A percentile compares a stretch with the other conserved stretches of the same genome.
phyloP scores from a whole-genome alignment of 495 filamentous ascomycete genomes.

The Penicillium nucicola region DNA sequence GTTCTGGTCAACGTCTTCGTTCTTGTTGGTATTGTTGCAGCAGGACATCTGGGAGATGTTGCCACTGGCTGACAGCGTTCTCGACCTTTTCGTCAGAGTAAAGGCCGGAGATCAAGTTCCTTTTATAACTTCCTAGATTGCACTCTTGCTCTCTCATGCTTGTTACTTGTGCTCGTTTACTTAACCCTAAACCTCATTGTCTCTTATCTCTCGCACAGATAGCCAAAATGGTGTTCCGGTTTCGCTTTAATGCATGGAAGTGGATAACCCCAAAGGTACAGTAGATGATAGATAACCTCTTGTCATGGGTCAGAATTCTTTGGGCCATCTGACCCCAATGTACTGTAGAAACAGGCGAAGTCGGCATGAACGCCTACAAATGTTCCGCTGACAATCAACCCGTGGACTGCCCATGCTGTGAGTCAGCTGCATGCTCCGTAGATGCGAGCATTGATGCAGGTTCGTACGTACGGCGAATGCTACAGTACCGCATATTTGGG shows the following conservation, averaged over 20 bases:
- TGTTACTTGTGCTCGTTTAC: no score
- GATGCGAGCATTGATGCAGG: background rate
- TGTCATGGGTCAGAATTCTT: background rate
- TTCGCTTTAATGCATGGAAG: background rate
- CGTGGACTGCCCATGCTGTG: background rate
- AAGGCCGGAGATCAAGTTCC: background rate
- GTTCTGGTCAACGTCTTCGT: constrained; percentile 24
- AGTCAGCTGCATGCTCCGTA: background rate
- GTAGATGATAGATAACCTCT: constrained; percentile 5
- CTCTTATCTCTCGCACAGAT: background rate
- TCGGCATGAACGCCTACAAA: background rate
- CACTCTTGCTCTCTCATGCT: background rate
- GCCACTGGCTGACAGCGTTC: constrained; percentile 31
- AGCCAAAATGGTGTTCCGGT: background rate
- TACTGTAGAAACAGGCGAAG: background rate
- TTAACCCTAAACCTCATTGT: background rate
- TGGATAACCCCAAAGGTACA: constrained; percentile 1
- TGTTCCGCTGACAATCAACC: background rate
- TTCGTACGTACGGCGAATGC: background rate
- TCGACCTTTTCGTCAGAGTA: constrained; percentile 4
- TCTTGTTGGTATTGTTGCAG: constrained; percentile 37
- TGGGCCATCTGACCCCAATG: no score
- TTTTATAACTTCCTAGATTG: constrained; percentile 17
- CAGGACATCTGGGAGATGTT: constrained; percentile 39
- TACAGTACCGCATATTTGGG: background rate